phyloP scores from a whole-genome alignment of 2,329 filamentous ascomycete species.

The Rhynchosporium graminicola region DNA sequence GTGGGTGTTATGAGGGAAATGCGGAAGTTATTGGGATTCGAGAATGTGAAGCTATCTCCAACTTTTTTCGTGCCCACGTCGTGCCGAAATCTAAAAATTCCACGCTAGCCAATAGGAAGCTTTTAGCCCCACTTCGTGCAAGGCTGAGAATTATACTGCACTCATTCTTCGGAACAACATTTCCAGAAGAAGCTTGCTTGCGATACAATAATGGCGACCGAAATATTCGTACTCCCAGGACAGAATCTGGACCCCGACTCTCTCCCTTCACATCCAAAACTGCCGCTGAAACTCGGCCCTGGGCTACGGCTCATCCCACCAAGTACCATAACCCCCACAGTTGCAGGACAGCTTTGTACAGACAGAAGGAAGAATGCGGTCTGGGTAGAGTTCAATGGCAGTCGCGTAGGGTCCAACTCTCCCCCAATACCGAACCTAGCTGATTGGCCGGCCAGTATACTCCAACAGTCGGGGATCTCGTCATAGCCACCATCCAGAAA shows the following conservation, averaged over 20 bases:
- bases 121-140: conserved; percentile 30
- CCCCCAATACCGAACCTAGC: conserved; percentile 7
- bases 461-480: conserved; percentile 77
- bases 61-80: conserved; percentile 32
- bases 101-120: conserved; percentile 32
- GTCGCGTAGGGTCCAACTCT: conserved; percentile 55
- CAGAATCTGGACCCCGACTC: conserved; percentile 67
- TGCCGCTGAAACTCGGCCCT: conserved; percentile 77
- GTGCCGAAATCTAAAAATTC: conserved; percentile 34
- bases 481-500: conserved; percentile 83
- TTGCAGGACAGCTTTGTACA: conserved; percentile 66
- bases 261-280: conserved; percentile 68
- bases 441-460: conserved; percentile 62
- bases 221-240: conserved; percentile 76
- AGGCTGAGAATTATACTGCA: conserved; percentile 36
- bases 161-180: conserved; percentile 17
- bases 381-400: conserved; percentile 72
- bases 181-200: not conserved
- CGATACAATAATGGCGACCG: conserved; percentile 41
- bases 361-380: conserved; percentile 75
- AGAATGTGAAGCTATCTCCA: conserved; percentile 19
- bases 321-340: conserved; percentile 68
- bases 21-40: conserved; percentile 11
- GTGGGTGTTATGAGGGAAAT: not conserved
- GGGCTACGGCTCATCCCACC: conserved; percentile 81